These are phyloP conservation scores for Geotrichum histeridarum DNA, from an alignment of 1,139 yeast genomes.

Conservation along the genomic window DNA sequence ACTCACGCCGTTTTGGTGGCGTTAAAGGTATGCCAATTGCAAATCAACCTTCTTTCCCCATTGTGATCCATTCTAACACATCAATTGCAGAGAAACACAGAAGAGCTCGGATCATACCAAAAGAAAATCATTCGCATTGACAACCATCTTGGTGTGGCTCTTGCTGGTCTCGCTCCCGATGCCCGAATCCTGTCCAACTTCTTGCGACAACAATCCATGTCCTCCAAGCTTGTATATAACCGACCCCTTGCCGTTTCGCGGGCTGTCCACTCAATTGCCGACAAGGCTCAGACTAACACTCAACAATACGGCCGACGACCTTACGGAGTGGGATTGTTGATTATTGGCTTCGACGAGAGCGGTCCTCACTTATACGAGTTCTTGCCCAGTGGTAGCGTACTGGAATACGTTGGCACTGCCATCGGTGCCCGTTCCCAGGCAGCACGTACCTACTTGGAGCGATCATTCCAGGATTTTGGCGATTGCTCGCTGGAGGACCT, in stretches of 20 bases:
- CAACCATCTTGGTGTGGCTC: slow-evolving; percentile 87
- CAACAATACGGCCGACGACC: slow-evolving; percentile 96
- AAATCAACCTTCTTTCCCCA: neutral
- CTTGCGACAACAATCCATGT: slow-evolving; percentile 87
- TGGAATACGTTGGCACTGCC: slow-evolving; percentile 90
- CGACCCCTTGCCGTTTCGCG: slow-evolving; percentile 81
- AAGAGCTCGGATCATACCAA: slow-evolving; percentile 94
- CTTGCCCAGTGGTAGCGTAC: slow-evolving; percentile 90
- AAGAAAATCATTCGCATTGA: slow-evolving; percentile 88
- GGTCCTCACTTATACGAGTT: slow-evolving; percentile 95
- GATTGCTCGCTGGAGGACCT: slow-evolving; percentile 63
- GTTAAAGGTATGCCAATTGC: slow-evolving; percentile 45
- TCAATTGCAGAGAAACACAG: slow-evolving; percentile 65
- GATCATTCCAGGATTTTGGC: slow-evolving; percentile 66
- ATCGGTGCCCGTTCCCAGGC: slow-evolving; percentile 99
- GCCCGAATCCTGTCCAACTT: slow-evolving; percentile 88
- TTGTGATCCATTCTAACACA: neutral
- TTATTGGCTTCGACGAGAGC: slow-evolving; percentile 88
- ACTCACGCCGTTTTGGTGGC: slow-evolving; percentile 89
- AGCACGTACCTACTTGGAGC: slow-evolving; percentile 90
- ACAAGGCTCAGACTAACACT: slow-evolving; percentile 94
- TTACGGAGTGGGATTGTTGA: slow-evolving; percentile 89
- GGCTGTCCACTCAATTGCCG: slow-evolving; percentile 84
- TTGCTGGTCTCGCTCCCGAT: slow-evolving; percentile 97
- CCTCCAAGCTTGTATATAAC: slow-evolving; percentile 77